Evolutionary conservation across 192 early-diverging fungal genomes (phyloP).

Genomic region (Kappamyces sp.): DNA sequence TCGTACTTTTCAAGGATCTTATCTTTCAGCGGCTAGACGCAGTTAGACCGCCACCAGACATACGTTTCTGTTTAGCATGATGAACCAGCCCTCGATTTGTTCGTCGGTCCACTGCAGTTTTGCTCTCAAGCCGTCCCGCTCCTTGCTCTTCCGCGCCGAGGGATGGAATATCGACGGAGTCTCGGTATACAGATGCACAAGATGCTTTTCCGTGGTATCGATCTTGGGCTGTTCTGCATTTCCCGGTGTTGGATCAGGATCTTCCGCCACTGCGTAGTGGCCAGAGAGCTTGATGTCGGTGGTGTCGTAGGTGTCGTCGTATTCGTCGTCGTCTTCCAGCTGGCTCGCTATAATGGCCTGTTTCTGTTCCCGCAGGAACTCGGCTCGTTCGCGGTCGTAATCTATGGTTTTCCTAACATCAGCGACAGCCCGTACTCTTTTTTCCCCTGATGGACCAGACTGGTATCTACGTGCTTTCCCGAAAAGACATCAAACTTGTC

Average conservation of each 20-base stretch:
- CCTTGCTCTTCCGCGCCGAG: slow-evolving; percentile 52
- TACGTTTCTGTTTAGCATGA: slow-evolving; percentile 80
- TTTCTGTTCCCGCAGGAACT: slow-evolving; percentile 14
- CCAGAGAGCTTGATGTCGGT: slow-evolving; percentile 53
- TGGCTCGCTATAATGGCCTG: slow-evolving; percentile 26
- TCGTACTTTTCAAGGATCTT: slow-evolving; percentile 52
- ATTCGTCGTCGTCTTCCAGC: slow-evolving; percentile 76
- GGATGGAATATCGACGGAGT: slow-evolving; percentile 61
- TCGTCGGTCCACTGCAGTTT: slow-evolving; percentile 77
- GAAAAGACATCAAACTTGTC: slow-evolving; percentile 91
- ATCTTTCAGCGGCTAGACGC: slow-evolving; percentile 58
- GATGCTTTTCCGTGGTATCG: slow-evolving; percentile 20
- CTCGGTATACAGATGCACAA: slow-evolving; percentile 54
- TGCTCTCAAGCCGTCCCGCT: slow-evolving; percentile 52
- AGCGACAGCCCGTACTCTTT: slow-evolving; percentile 41
- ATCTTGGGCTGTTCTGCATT: slow-evolving; percentile 9
- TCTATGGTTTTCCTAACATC: slow-evolving; percentile 1
- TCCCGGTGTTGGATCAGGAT: slow-evolving; percentile 35
- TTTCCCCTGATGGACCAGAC: slow-evolving; percentile 69
- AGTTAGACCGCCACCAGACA: slow-evolving; percentile 24
- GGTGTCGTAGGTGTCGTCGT: slow-evolving; percentile 89
- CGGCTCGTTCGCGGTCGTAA: slow-evolving; percentile 1
- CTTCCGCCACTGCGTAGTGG: slow-evolving; percentile 46
- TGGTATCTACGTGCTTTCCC: slow-evolving; percentile 50
- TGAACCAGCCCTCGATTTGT: slow-evolving; percentile 88